Conservation (phyloP, 352 stramenopile genomes). For the Globisporangium paroecandrum region DNA sequence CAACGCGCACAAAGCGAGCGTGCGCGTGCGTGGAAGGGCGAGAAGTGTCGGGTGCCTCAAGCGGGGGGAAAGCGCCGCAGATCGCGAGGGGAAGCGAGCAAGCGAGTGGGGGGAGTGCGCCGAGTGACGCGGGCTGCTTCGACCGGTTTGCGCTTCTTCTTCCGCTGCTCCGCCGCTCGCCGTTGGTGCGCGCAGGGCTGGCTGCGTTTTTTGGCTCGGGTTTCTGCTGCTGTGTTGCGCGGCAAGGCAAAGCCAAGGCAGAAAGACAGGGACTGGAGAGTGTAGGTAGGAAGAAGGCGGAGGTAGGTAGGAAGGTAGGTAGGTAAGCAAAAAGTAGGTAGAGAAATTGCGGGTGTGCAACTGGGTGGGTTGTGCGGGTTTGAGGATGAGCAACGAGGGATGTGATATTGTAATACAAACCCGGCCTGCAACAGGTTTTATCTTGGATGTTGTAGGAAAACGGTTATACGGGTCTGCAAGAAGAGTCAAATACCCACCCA, state of each 20-base stretch:
- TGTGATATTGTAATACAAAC: too few species aligned
- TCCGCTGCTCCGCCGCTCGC: slow-evolving; percentile 21
- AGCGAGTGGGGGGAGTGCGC: not conserved
- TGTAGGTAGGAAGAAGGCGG: not conserved
- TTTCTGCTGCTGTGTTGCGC: not conserved
- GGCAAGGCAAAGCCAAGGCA: not conserved
- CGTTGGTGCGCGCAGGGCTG: slow-evolving; percentile 29
- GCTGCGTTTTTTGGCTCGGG: slow-evolving; percentile 22
- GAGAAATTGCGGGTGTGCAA: not conserved
- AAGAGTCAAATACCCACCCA: too few species aligned
- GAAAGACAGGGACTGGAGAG: not conserved
- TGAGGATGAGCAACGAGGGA: too few species aligned
- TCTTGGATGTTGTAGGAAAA: too few species aligned
- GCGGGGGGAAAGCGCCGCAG: not conserved
- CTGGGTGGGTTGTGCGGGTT: not conserved
- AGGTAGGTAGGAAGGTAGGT: not conserved
- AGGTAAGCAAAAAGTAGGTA: not conserved
- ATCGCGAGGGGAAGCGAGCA: not conserved
- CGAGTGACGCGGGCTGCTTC: slow-evolving; percentile 21
- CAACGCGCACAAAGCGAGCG: not conserved
- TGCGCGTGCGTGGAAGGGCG: not conserved
- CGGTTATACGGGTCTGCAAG: too few species aligned
- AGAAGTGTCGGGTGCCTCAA: not conserved
- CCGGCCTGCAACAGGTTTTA: too few species aligned
- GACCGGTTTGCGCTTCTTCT: slow-evolving; percentile 22